Evolutionary conservation across 2,329 filamentous ascomycete species (phyloP), one percentile per base, ranked within the genome.

Genomic region (Botrytis squamosa): DNA sequence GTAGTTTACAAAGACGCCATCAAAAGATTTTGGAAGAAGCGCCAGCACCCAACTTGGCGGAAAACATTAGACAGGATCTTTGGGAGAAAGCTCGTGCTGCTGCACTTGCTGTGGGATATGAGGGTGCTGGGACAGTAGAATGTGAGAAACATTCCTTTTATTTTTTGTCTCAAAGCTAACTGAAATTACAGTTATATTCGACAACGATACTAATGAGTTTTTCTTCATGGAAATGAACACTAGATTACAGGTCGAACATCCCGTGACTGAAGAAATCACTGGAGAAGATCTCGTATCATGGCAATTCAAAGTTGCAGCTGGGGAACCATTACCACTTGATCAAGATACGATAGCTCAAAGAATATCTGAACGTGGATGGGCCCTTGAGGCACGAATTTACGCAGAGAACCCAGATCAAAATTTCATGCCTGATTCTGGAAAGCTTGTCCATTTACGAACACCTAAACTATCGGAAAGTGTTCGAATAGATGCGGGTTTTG

Each of bases 301-400:
- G 96, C 96, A 99, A 83, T 93, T 99, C 80, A 85, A 92, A 79
- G 92, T 98, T 62, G 93, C 95, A 65, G 89, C 91, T 79, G 91
- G 91, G 29, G 88, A 88, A n/a, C 85, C 84, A 69, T 84, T 93
- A 9, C 91, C 91, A 2, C 83, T 93, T 25, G 90, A 87, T 0
- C 91, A 93, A 79, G 85, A 86, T 66, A 84, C 92, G 74, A 88
- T 93, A 40, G 88, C 92, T 77, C 84, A 87, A 75, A 87, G 90
- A 76, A 98, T 99, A 81, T 86, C 86, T 49, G 86, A 88, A 77
- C 87, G 90, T 64, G 96, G 96, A 2, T 93, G 95, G 79, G 96
- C 95, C 18, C 97, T 99, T 75, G 96, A 99, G 85, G 95, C 95
- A 25, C 89, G 96, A 74, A 97, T 99, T 78, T 99, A 99, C 82